Base-by-base conservation (phyloP, 805 yeast species). In the Candida andamanensis region DNA sequence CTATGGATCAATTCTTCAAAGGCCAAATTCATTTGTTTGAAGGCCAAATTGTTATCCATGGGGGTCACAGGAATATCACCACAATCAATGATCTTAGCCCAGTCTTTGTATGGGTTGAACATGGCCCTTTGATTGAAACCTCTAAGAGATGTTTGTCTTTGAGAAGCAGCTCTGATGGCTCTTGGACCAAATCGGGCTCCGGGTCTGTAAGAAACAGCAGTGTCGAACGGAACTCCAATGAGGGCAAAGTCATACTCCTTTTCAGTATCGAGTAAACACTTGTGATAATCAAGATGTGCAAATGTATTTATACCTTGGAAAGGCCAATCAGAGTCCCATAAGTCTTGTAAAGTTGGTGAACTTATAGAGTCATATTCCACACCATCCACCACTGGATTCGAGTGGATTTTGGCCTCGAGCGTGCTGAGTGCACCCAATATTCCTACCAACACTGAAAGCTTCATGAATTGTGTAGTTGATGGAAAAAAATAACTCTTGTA, bases 131-230 rank as follows among this genome's bases (percentile, higher is more conserved):
- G 69, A 42, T 84, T 84, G 62, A 75, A 84, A 1, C 89, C 89
- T 35, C 92, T 62, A 33, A 76, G 52, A 2, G 78, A 54, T 3
- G 76, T 74, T 50, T 84, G 94, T 43, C 94, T 69, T 48, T 77
- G 83, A 3, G 84, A 76, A 2, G 84, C 83, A 2, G 69, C 60
- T 42, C 89, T 59, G 30, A 80, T 78, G 9, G 83, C 81, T 30
- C 78, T 57, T 3, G 90, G 95, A 2, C 95, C 95, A 56, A 84
- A 84, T 33, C 95, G 59, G 2, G 94, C 89, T 5, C 95, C 94
- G 0, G 89, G 72, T 30, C 94, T 67, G 53, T 77, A 84, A 1
- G 87, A 71, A 0, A 78, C 79, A 0, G 90, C 90, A 5, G 92
- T 84, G 49, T 84, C 95, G 45, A 84, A 85, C 0, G 94, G 94